These are phyloP conservation scores for Colletotrichum tofieldiae DNA, from an alignment of 2,329 filamentous ascomycete species.

Conservation along the genomic window DNA sequence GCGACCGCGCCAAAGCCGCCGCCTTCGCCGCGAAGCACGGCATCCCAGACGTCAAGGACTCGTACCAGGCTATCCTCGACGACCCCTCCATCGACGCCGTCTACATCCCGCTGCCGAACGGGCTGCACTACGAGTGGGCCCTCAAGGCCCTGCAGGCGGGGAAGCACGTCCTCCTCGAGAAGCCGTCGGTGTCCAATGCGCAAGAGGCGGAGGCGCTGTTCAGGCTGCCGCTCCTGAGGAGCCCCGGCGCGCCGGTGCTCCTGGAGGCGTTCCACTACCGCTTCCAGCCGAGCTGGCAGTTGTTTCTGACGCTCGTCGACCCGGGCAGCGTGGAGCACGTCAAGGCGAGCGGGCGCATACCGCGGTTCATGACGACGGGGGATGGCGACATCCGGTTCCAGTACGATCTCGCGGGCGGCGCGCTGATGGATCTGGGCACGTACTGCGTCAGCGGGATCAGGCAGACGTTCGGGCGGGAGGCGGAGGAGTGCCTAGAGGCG, in stretches of 20 bases:
- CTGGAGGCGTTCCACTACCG: constrained; percentile 69
- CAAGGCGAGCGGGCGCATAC: constrained; percentile 49
- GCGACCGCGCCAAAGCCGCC: constrained; percentile 62
- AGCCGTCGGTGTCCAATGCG: constrained; percentile 64
- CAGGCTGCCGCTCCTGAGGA: constrained; percentile 52
- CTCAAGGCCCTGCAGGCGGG: constrained; percentile 62
- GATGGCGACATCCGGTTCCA: constrained; percentile 61
- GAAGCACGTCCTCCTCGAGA: constrained; percentile 71
- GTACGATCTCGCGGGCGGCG: constrained; percentile 60
- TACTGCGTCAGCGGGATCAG: constrained; percentile 59
- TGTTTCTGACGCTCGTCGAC: constrained; percentile 58
- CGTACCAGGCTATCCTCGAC: constrained; percentile 61
- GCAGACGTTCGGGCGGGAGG: constrained; percentile 56
- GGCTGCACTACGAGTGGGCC: constrained; percentile 62
- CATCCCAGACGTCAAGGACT: constrained; percentile 64
- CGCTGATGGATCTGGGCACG: constrained; percentile 58
- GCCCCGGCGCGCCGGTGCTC: constrained; percentile 59
- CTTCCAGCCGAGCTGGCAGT: constrained; percentile 65
- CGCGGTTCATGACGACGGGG: constrained; percentile 49
- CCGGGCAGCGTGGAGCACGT: constrained; percentile 56
- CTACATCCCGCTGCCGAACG: constrained; percentile 64
- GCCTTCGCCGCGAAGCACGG: constrained; percentile 66
- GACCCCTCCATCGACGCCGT: constrained; percentile 61
- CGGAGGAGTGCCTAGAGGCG: constrained; percentile 56
- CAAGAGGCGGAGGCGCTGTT: constrained; percentile 63